These are phyloP conservation scores for Pythium insidiosum DNA, from an alignment of 352 stramenopile species.

Conservation along the genomic window DNA sequence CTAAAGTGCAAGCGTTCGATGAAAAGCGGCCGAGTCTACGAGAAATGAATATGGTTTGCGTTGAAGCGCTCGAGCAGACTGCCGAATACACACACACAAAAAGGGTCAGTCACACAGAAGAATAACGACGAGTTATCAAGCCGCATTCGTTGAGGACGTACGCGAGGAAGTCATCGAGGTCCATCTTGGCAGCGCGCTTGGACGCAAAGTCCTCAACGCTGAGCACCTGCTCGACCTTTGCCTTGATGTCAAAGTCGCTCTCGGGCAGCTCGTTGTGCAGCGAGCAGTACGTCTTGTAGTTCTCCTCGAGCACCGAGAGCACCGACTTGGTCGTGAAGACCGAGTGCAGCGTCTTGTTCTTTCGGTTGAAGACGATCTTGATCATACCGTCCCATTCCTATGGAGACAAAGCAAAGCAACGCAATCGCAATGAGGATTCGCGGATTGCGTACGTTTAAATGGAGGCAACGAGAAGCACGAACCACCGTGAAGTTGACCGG, in stretches of 20 bases:
- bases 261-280: constrained; percentile 86
- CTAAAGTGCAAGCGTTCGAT: no score
- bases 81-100: constrained; percentile 1
- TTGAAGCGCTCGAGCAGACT: constrained; percentile 96
- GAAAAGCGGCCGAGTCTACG: constrained; percentile 24
- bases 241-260: constrained; percentile 85
- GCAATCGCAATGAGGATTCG: not conserved
- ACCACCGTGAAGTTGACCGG: constrained; percentile 95
- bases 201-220: constrained; percentile 71
- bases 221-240: constrained; percentile 92
- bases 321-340: constrained; percentile 96
- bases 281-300: constrained; percentile 93
- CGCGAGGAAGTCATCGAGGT: constrained; percentile 97
- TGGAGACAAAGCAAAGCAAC: constrained; percentile 4
- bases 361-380: constrained; percentile 98
- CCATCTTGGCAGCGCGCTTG: constrained; percentile 94
- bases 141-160: constrained; percentile 28
- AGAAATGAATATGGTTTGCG: constrained; percentile 95
- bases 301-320: constrained; percentile 93
- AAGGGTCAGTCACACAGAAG: not conserved
- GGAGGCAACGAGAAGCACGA: no score
- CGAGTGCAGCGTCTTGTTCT: constrained; percentile 98
- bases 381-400: constrained; percentile 99
- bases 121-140: not conserved
- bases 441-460: not conserved